Conservation (phyloP, 163 green algal species). For the Picocystis sp. region DNA sequence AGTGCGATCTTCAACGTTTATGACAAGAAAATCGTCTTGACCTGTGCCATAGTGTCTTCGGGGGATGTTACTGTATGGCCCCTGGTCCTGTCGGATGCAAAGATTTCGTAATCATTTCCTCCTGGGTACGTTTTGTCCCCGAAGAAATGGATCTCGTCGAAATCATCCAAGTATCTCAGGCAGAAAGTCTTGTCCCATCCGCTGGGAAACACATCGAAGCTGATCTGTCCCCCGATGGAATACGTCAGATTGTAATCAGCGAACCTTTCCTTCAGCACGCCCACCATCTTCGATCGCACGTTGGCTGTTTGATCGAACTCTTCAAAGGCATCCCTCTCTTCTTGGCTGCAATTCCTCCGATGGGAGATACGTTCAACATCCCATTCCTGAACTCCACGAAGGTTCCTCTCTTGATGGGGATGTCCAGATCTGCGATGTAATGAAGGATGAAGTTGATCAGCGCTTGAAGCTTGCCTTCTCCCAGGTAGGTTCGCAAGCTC, state of each 20-base stretch:
- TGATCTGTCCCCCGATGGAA: slow-evolving; percentile 96
- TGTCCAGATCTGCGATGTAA: slow-evolving; percentile 92
- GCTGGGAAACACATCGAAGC: slow-evolving; percentile 93
- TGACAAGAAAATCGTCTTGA: slow-evolving; percentile 59
- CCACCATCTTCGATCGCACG: slow-evolving; percentile 73
- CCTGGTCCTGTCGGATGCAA: slow-evolving; percentile 54
- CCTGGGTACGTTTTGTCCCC: slow-evolving; percentile 98
- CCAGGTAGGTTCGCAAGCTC: slow-evolving; percentile 65
- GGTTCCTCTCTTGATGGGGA: slow-evolving; percentile 94
- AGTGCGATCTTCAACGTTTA: background rate
- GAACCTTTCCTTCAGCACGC: slow-evolving; percentile 68
- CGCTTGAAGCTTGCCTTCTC: slow-evolving; percentile 71
- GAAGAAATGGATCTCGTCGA: slow-evolving; percentile 96
- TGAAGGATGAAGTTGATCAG: slow-evolving; percentile 95
- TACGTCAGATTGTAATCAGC: slow-evolving; percentile 70
- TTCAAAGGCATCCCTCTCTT: slow-evolving; percentile 93
- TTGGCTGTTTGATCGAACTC: slow-evolving; percentile 55
- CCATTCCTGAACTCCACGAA: slow-evolving; percentile 98
- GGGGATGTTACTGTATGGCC: slow-evolving; percentile 84
- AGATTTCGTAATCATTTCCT: slow-evolving; percentile 99
- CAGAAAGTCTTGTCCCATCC: slow-evolving; percentile 99
- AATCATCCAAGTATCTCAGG: slow-evolving; percentile 81
- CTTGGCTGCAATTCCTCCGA: slow-evolving; percentile 95
- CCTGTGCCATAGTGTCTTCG: slow-evolving; percentile 69
- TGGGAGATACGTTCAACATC: slow-evolving; percentile 97